Evolutionary conservation across 177 flowering plant species (phyloP), one percentile per base, ranked within the genome.

Genomic region (Vitis hybrid): DNA sequence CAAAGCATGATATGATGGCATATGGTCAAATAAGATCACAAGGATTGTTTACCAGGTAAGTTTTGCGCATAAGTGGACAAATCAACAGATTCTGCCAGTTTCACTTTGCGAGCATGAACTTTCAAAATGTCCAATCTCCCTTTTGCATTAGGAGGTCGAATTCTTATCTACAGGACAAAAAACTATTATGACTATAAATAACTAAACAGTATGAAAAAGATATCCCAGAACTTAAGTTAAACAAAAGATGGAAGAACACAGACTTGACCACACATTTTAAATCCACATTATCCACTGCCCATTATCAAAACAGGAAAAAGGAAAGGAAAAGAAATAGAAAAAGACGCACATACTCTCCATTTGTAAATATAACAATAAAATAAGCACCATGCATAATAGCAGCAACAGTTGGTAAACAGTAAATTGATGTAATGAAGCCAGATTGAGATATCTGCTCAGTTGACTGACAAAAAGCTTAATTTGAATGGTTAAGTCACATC

Each of bases 21-120:
- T 12, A 67, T 2, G 4, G 19, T 45, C 10, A 39, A 45, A 22
- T 20, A 50, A 7, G 31, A 60, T 31, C 49, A 60, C 14, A 18
- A 61, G 45, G 57, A 49, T 1, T 5, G 29, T 65, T 57, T 85
- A 95, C 99, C 98, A 72, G 99, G 95, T 76, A 95, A 84, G 78
- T 91, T 91, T 68, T 85, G 87, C 8, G 99, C 97, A 81, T 87
- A 90, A 73, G 76, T 75, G 14, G 90, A 79, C 72, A 95, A 79
- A 77, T 95, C 99, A 82, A 95, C 96, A 59, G 96, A 76, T 10
- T 86, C 85, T 63, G 97, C 91, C 89, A 95, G 82, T 80, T 91
- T 95, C 77, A 95, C 97, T 81, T 88, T 95, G 73, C 86, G 82
- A 20, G 93, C 91, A 83, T 95, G 99, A 76, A 95, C 94, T 82